Evolutionary conservation across 345 rosid genomes (phyloP), one percentile per base, ranked within the genome.

Genomic region (Boechera divaricarpa): DNA sequence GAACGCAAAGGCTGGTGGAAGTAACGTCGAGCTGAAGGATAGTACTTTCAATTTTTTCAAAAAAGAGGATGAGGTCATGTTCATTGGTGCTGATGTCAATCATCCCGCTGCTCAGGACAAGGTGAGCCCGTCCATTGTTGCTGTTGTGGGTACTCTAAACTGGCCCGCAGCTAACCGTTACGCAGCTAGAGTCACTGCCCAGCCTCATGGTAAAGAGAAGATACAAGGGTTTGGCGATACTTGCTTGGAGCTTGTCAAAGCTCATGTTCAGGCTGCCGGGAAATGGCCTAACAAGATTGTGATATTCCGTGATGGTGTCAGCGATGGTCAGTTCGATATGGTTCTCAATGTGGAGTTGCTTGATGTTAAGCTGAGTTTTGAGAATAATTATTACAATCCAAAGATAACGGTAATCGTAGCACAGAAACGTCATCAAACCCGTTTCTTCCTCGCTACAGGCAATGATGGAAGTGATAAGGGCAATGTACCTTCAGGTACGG

Each of bases 81-180:
- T 90, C 47, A 69, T 94, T 0, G 98, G 98, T 7, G 97, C 94
- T 42, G 97, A 94, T 79, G 98, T 91, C 26, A 94, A 91, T 79
- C 98, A 94, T 81, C 97, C 98, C 13, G 86, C 77, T 21, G 63
- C 92, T 7, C 69, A 39, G 8, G 77, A 86, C 82, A 73, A 28
- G 16, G 74, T 66, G 16, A 90, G 92, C 69, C 97, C 97, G 11
- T 91, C 97, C 4, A 84, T 94, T 21, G 96, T 89, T 45, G 97
- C 97, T 33, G 95, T 94, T 24, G 96, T 94, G 3, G 94, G 89
- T 0, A 89, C 92, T 3, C 52, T 92, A 8, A 94, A 91, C 63
- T 94, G 98, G 97, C 98, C 98, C 5, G 90, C 84, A 53, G 96
- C 92, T n/a, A 94, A 86, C 66, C 90, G 87, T 5, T 91, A 94